Base-by-base conservation (phyloP, 148 eudicot genomes). In the Nyssa sinensis region DNA sequence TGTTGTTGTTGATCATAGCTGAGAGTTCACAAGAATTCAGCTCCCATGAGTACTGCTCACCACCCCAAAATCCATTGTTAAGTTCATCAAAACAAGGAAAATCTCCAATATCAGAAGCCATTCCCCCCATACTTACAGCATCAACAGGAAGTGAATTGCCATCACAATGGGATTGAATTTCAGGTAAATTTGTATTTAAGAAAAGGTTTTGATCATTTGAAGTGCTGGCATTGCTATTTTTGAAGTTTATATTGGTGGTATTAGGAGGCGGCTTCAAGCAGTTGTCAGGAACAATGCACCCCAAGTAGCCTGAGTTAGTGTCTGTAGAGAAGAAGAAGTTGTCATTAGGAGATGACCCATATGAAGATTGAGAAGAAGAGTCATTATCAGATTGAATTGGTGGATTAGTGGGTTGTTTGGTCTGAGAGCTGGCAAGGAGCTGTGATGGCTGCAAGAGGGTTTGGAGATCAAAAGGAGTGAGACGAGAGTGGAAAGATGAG, bases 231-330 rank as follows among this genome's bases (percentile, higher is more conserved):
- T 61, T 33, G 31, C 17, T 34, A 66, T 61, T 51, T 11, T 64
- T 66, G 31, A n/a, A 27, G 70, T 64, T 31, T 41, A 29, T 69
- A 39, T 53, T 30, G 49, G 11, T 14, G 61, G 67, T 23, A 0
- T 35, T 51, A 30, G 71, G 28, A 35, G 89, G 88, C 57, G 98
- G 98, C 71, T 86, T 89, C 64, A 93, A 80, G 82, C 84, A 93
- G 65, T 81, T 88, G 35, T 91, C 90, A 24, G 98, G 98, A 4
- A 93, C 98, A 75, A 93, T 91, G 88, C 93, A 85, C 30, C 78
- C 94, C 78, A 93, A 77, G 65, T 91, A 93, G 32, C 98, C 98
- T 0, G 98, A 93, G 74, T 88, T 93, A 29, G 79, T 74, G 24
- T 78, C 80, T 68, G 59, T 68, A 35, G 80, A 72, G 71, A 84